Percentiles rank a stretch among this genome's conserved stretches.
Evolutionary conservation across 1,284 basidiomycete genomes (phyloP).

Genomic region (Gymnopus androsaceus): DNA sequence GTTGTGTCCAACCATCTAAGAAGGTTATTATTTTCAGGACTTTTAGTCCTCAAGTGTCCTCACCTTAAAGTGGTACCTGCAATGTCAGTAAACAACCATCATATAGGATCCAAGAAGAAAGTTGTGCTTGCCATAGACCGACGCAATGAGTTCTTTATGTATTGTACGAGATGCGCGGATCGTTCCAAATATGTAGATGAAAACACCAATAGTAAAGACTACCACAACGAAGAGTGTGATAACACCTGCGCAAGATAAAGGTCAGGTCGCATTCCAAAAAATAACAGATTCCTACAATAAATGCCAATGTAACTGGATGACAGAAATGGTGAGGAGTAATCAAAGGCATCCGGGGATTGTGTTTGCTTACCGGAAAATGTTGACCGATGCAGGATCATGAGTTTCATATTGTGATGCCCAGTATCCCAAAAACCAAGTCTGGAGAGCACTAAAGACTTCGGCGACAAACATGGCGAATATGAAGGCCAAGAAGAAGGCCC

Average conservation of each 20-base stretch:
- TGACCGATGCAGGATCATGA: slow-evolving; percentile 36
- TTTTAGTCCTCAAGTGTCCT: no score
- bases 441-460: slow-evolving; percentile 21
- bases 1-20: slow-evolving; percentile 48
- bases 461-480: not conserved
- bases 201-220: slow-evolving; percentile 2
- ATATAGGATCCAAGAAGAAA: no score
- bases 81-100: no score
- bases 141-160: slow-evolving; percentile 56
- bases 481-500: slow-evolving; percentile 37
- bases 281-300: slow-evolving; percentile 30
- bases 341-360: no score
- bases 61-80: slow-evolving; percentile 39
- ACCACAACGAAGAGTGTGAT: slow-evolving; percentile 4
- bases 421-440: slow-evolving; percentile 50
- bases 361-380: slow-evolving; percentile 42
- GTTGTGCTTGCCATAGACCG: slow-evolving; percentile 58
- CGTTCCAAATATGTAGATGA: slow-evolving; percentile 35
- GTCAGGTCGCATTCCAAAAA: not conserved
- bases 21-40: slow-evolving; percentile 8
- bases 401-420: slow-evolving; percentile 51
- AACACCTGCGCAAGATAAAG: not conserved
- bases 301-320: slow-evolving; percentile 39
- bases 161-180: slow-evolving; percentile 59
- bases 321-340: slow-evolving; percentile 3